These are phyloP conservation scores for Trypethelium eluteriae DNA, from an alignment of 495 filamentous ascomycete species.

Conservation along the genomic window DNA sequence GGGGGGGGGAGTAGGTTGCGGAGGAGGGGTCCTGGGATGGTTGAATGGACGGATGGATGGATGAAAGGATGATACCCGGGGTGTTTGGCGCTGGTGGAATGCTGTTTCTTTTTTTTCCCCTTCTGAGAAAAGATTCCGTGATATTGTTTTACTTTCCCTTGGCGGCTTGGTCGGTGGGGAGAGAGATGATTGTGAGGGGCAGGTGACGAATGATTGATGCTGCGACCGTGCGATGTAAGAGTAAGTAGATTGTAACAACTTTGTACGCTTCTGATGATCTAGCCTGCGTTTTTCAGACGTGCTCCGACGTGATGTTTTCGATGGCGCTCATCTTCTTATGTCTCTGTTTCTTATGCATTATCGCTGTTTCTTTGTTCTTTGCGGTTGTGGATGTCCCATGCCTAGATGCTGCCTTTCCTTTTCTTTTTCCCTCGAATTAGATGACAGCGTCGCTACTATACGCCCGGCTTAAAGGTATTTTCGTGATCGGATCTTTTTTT, in stretches of 20 bases:
- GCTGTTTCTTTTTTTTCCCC: not conserved
- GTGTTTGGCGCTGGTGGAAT: not conserved
- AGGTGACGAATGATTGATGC: not conserved
- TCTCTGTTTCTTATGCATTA: too few species aligned
- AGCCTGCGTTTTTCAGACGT: not conserved
- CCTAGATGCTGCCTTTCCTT: too few species aligned
- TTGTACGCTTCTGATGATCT: not conserved
- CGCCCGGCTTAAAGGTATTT: too few species aligned
- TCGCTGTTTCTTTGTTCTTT: too few species aligned
- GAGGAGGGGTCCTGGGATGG: not conserved
- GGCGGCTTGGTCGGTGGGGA: not conserved
- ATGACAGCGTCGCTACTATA: too few species aligned
- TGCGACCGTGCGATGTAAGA: not conserved
- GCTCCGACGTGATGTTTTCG: not conserved
- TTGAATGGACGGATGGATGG: not conserved
- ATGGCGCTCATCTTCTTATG: not conserved
- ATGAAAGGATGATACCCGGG: slow-evolving; percentile 9
- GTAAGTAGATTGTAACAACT: not conserved
- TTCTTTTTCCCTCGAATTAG: too few species aligned
- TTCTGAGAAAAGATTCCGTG: not conserved
- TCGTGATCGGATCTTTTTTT: too few species aligned
- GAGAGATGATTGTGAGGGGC: not conserved
- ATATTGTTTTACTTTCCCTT: not conserved
- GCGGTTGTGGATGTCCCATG: too few species aligned
- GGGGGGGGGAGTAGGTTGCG: not conserved